Conservation (phyloP, 2,329 filamentous ascomycete genomes). For the Trichophyton mentagrophytes region DNA sequence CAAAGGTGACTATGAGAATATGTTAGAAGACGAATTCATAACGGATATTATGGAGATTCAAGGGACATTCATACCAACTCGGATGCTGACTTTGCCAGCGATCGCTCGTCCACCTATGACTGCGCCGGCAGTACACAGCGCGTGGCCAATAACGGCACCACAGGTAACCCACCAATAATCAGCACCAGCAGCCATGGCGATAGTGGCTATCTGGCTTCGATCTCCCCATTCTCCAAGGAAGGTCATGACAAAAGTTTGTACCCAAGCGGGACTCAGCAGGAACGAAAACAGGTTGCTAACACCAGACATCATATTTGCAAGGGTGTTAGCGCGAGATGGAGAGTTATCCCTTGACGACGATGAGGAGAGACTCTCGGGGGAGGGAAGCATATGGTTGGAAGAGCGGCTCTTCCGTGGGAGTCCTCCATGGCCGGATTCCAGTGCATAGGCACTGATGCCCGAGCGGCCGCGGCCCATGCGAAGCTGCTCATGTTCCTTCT, state of each 20-base stretch:
- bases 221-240: slow-evolving; percentile 98
- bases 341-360: slow-evolving; percentile 53
- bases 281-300: slow-evolving; percentile 77
- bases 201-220: slow-evolving; percentile 91
- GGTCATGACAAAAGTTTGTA: slow-evolving; percentile 98
- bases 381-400: slow-evolving; percentile 58
- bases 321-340: slow-evolving; percentile 34
- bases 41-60: neutral
- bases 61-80: slow-evolving; percentile 62
- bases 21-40: slow-evolving; percentile 8
- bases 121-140: slow-evolving; percentile 77
- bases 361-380: slow-evolving; percentile 67
- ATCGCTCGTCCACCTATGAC: slow-evolving; percentile 87
- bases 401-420: slow-evolving; percentile 54
- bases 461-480: slow-evolving; percentile 54
- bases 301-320: slow-evolving; percentile 43
- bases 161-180: slow-evolving; percentile 98
- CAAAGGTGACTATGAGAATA: slow-evolving; percentile 60
- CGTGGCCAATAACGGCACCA: slow-evolving; percentile 75
- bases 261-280: slow-evolving; percentile 88
- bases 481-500: slow-evolving; percentile 70
- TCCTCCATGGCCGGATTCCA: slow-evolving; percentile 64
- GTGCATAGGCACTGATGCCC: slow-evolving; percentile 58
- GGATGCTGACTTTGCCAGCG: slow-evolving; percentile 84
- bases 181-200: slow-evolving; percentile 95